phyloP scores from a whole-genome alignment of 768 basidiomycete species.

The Tulasnella sp. region DNA sequence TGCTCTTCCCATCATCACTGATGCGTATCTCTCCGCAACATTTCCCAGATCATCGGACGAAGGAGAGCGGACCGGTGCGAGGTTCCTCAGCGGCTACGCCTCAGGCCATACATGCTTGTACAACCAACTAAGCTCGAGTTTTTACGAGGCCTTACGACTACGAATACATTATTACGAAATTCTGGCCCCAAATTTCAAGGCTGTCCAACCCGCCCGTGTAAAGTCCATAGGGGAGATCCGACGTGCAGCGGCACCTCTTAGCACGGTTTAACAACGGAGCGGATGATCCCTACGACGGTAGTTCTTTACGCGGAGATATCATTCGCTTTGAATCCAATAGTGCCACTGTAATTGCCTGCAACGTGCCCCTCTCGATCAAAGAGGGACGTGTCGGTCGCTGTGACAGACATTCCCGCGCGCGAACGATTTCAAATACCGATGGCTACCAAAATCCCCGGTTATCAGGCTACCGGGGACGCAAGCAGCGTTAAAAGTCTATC shows the following conservation, averaged over 20 bases:
- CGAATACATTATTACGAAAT: not conserved
- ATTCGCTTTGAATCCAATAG: not conserved
- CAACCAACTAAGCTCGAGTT: not conserved
- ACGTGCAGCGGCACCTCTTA: not conserved
- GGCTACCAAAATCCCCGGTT: not conserved
- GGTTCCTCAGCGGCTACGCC: not conserved
- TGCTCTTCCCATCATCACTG: not conserved
- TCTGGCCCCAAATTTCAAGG: not conserved
- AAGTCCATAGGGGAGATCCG: slow-evolving; percentile 5
- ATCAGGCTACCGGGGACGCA: not conserved
- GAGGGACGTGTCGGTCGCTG: not conserved
- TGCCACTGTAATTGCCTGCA: not conserved
- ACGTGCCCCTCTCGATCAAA: slow-evolving; percentile 2
- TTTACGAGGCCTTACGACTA: not conserved
- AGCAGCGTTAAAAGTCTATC: slow-evolving; percentile 11
- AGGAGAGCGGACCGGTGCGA: not conserved
- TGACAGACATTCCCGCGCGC: not conserved
- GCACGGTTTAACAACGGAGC: not conserved
- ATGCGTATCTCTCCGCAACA: not conserved
- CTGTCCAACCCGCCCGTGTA: not conserved
- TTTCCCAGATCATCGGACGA: not conserved
- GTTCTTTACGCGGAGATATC: slow-evolving; percentile 8
- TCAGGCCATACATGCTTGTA: not conserved
- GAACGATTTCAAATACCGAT: not conserved
- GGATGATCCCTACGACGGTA: not conserved